These are phyloP conservation scores for Penicillium sp. DNA, from an alignment of 2,329 filamentous ascomycete species.

Conservation along the genomic window DNA sequence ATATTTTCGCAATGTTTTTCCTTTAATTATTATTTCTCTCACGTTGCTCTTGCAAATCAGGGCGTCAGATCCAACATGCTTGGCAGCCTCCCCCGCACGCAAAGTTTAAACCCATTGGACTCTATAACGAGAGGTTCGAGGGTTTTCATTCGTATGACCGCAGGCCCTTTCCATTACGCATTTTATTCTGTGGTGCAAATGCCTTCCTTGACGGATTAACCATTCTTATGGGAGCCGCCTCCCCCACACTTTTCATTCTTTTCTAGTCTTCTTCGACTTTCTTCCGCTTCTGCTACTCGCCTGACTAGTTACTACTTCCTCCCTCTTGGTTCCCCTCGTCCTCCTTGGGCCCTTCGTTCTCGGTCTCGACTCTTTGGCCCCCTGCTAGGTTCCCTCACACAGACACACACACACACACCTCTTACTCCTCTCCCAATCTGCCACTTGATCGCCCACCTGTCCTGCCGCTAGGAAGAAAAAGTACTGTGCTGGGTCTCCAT, in stretches of 20 bases:
- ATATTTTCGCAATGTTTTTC: background rate
- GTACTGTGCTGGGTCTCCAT: background rate
- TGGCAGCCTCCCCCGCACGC: constrained; percentile 30
- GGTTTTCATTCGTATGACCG: constrained; percentile 18
- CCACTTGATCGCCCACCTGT: constrained; percentile 7
- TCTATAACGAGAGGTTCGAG: constrained; percentile 1
- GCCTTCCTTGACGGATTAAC: background rate
- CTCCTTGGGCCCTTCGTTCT: background rate
- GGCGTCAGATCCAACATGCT: constrained; percentile 23
- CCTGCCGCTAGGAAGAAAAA: background rate
- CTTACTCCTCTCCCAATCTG: background rate
- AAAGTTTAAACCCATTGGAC: constrained; percentile 20
- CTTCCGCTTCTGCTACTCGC: background rate
- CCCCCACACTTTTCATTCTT: background rate
- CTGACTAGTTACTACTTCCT: background rate
- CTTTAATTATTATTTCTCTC: background rate
- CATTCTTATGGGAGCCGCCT: constrained; percentile 5
- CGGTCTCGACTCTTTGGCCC: background rate
- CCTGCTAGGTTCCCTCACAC: background rate
- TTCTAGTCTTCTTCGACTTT: background rate
- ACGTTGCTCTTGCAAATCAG: constrained; percentile 25
- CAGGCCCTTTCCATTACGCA: constrained; percentile 22
- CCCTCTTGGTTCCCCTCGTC: background rate
- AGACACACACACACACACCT: too few species aligned
- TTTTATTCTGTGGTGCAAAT: constrained; percentile 15